Evolutionary conservation across 106 monocot species (phyloP).

Genomic region (Apostasia shenzhenica): DNA sequence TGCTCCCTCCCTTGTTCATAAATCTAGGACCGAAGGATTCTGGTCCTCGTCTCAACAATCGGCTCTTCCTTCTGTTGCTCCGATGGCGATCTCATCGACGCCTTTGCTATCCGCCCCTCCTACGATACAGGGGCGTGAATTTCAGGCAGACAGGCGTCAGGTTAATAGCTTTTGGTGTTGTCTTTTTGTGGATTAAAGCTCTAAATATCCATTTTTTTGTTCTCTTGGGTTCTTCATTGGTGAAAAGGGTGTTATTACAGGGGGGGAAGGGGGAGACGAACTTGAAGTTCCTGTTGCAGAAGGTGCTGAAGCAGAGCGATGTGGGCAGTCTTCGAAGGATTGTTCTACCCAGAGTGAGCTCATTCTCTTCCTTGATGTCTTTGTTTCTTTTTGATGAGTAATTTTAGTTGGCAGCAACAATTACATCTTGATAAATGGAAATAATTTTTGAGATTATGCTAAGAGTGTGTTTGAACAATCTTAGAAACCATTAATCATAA

Average conservation of each 20-base stretch:
- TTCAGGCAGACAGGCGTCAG: not conserved
- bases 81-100: no score
- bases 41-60: slow-evolving; percentile 19
- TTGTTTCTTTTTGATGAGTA: no score
- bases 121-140: not conserved
- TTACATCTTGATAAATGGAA: no score
- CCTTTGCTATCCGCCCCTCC: not conserved
- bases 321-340: slow-evolving; percentile 92
- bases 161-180: not conserved
- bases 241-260: slow-evolving; percentile 8
- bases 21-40: slow-evolving; percentile 15
- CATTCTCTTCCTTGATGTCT: not conserved
- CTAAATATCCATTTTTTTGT: no score
- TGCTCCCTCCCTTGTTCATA: not conserved
- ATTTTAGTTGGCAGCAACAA: no score
- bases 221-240: no score
- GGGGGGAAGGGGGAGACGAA: slow-evolving; percentile 69
- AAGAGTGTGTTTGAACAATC: no score
- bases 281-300: slow-evolving; percentile 84
- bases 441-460: no score
- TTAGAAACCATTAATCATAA: no score
- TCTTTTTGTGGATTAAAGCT: no score
- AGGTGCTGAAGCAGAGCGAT: slow-evolving; percentile 96
- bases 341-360: slow-evolving; percentile 87
- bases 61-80: not conserved